Conservation (phyloP, 1,284 basidiomycete genomes). For the Trichosporon sp. region DNA sequence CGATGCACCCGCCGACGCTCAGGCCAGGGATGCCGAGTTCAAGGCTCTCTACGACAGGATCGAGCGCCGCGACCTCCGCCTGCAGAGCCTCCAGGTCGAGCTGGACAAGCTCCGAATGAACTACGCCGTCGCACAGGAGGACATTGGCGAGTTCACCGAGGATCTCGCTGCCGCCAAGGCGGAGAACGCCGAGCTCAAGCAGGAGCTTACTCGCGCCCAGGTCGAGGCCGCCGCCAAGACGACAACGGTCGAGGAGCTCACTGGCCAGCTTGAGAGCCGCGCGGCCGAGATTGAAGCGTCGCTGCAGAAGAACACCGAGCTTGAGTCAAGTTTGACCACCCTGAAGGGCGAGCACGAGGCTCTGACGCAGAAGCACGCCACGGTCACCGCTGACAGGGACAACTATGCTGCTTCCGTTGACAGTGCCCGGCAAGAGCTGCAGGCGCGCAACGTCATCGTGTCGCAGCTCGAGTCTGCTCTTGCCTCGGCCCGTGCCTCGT, state of each 20-base stretch:
- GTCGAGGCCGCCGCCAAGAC: conserved; percentile 3
- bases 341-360: conserved; percentile 17
- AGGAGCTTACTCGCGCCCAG: neutral
- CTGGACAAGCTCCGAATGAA: conserved; percentile 24
- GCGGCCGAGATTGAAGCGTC: neutral
- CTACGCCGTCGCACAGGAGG: conserved; percentile 22
- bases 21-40: neutral
- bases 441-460: conserved; percentile 8
- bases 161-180: conserved; percentile 8
- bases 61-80: conserved; percentile 24
- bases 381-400: neutral
- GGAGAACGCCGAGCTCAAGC: conserved; percentile 11
- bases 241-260: conserved; percentile 14
- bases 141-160: conserved; percentile 21
- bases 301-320: conserved; percentile 10
- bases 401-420: neutral
- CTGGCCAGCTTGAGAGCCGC: conserved; percentile 7
- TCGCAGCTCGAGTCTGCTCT: conserved; percentile 14
- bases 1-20: neutral
- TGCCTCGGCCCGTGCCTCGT: neutral
- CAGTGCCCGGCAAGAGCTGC: neutral
- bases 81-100: conserved; percentile 22
- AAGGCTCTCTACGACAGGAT: conserved; percentile 18
- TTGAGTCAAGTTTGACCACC: neutral
- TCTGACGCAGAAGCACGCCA: conserved; percentile 19